Base-by-base conservation (phyloP, 148 eudicot species). In the Vaccinium vitisidaea region DNA sequence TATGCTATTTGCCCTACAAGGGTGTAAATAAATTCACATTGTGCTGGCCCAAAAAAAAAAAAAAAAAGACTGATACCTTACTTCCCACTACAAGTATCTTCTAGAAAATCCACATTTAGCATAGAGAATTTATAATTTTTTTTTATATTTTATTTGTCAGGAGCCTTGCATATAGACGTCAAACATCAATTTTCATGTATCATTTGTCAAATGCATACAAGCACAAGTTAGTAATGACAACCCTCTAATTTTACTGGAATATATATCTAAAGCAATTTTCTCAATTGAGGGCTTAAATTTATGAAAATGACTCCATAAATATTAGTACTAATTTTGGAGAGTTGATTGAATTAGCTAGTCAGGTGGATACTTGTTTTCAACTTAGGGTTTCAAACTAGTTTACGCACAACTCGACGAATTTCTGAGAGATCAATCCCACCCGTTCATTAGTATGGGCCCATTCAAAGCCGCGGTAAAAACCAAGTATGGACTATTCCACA, bases 401-500 rank as follows among this genome's bases (percentile, higher is more conserved):
- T 18, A 58, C 0, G 9, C 23, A 58, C 9, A 19, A 0, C 1
- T 58, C 2, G 58, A 55, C 4, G 1, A 58, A 58, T 58, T 18
- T 58, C 1, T 58, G 9, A 30, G 23, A 1, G 2, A 58, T 2
- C 6, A 58, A 58, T 58, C 6, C 2, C 23, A 58, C 1, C n/a
- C 2, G 0, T 3, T 9, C 23, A 58, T 2, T 1, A 58, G 2
- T 19, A 9, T 30, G 8, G 19, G 23, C n/a, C 2, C 8, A 19
- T 0, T 15, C 19, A 18, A 58, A 58, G 6, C 19, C 9, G 8
- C 19, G 9, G 23, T 19, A 58, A 1, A 58, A 58, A 58, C 1
- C 2, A 59, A 0, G 1, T 1, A 8, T 18, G 19, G 0, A 16
- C 2, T 59, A 2, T 0, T 59, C 23, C 10, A 6, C 0, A 19